Conservation (phyloP, 257 asterid genomes). For the Solanum acaule region DNA sequence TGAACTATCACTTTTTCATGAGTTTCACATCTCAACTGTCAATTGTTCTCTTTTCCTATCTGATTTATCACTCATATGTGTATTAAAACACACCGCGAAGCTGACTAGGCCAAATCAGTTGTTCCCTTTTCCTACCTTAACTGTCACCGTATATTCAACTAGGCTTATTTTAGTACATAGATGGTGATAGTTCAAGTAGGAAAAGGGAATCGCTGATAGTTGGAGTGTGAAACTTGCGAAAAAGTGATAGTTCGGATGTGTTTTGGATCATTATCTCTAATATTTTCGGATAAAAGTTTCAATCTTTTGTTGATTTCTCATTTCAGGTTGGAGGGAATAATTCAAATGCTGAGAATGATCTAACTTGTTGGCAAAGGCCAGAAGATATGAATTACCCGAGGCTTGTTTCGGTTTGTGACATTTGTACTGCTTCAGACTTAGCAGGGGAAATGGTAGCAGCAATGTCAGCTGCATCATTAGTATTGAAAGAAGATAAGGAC, state of each 20-base stretch:
- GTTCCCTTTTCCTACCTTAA: background rate
- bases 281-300: background rate
- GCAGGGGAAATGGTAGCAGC: conserved; percentile 57
- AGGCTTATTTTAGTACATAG: background rate
- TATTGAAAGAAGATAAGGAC: conserved; percentile 15
- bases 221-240: background rate
- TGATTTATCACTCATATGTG: background rate
- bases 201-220: background rate
- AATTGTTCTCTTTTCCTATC: background rate
- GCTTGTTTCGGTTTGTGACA: conserved; percentile 36
- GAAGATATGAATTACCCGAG: conserved; percentile 46
- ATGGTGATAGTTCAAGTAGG: background rate
- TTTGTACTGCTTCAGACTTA: conserved; percentile 32
- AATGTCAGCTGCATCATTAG: conserved; percentile 54
- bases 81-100: background rate
- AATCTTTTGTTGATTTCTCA: background rate
- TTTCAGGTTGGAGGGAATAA: conserved; percentile 28
- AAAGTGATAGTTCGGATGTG: background rate
- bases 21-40: background rate
- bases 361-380: conserved; percentile 55
- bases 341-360: conserved; percentile 19
- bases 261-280: background rate
- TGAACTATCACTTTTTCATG: background rate
- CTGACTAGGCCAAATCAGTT: background rate
- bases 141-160: background rate